These are phyloP conservation scores for Fusarium newnesense DNA, from an alignment of 2,329 filamentous ascomycete genomes.

Conservation along the genomic window DNA sequence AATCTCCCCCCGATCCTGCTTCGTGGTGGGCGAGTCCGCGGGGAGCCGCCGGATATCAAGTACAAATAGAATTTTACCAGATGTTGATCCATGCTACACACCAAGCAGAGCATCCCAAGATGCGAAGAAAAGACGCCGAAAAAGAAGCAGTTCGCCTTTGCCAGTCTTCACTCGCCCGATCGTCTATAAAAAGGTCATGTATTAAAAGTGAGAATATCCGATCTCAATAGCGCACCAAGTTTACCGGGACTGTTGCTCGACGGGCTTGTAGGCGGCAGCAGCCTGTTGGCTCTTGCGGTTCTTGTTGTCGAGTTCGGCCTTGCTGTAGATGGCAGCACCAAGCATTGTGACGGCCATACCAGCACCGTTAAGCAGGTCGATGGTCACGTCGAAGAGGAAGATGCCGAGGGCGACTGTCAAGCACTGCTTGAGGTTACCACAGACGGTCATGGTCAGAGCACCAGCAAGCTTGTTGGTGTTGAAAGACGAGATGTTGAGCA, in stretches of 20 bases:
- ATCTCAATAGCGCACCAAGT: constrained; percentile 14
- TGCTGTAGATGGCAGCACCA: constrained; percentile 68
- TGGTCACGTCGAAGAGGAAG: constrained; percentile 61
- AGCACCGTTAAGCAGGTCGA: constrained; percentile 64
- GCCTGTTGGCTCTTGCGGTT: constrained; percentile 42
- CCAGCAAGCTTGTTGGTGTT: constrained; percentile 67
- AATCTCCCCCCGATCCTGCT: constrained; percentile 19
- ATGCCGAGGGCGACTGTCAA: constrained; percentile 66
- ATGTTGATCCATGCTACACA: constrained; percentile 13
- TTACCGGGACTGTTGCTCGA: constrained; percentile 48
- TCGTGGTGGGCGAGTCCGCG: constrained; percentile 8
- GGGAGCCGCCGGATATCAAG: constrained; percentile 24
- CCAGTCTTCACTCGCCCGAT: constrained; percentile 26
- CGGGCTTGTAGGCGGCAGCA: constrained; percentile 51
- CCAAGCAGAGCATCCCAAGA: constrained; percentile 13
- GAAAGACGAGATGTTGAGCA: constrained; percentile 67
- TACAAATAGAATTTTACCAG: constrained; percentile 27
- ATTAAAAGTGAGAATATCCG: constrained; percentile 37
- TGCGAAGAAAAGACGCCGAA: constrained; percentile 28
- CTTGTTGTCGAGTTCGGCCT: constrained; percentile 64
- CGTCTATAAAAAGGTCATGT: constrained; percentile 44
- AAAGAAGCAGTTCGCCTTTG: constrained; percentile 30
- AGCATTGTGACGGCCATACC: constrained; percentile 65
- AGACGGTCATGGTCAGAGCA: constrained; percentile 68
- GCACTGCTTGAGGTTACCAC: constrained; percentile 68